A percentile compares a stretch with the other conserved stretches of the same genome.
Evolutionary conservation across 2,329 filamentous ascomycete species (phyloP).

Genomic region (Alternaria brassicae): DNA sequence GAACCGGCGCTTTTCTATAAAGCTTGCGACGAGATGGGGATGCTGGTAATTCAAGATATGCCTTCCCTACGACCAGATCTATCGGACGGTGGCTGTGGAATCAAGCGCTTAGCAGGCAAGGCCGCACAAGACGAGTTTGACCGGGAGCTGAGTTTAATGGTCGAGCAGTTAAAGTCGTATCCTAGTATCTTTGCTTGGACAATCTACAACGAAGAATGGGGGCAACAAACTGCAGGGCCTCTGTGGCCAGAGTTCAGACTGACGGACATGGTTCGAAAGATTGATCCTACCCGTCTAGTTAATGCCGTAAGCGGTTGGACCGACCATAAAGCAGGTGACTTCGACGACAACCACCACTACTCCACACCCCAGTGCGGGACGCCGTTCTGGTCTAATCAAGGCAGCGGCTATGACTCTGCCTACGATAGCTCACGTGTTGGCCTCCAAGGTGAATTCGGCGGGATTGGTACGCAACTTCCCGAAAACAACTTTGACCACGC

Average conservation of each 20-base stretch:
- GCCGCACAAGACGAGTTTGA: constrained; percentile 68
- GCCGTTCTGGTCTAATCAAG: constrained; percentile 67
- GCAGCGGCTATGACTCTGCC: constrained; percentile 61
- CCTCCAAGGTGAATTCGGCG: constrained; percentile 75
- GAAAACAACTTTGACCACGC: constrained; percentile 63
- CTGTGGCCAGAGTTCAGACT: constrained; percentile 65
- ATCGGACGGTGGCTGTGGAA: constrained; percentile 13
- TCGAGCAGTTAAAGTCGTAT: constrained; percentile 70
- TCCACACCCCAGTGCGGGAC: constrained; percentile 74
- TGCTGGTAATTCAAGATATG: constrained; percentile 77
- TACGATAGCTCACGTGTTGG: constrained; percentile 66
- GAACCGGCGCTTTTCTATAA: constrained; percentile 72
- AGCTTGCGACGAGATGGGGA: constrained; percentile 70
- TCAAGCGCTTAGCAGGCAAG: constrained; percentile 31
- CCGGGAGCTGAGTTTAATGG: constrained; percentile 66
- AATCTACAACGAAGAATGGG: constrained; percentile 78
- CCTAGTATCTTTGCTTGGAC: constrained; percentile 71
- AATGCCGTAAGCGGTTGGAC: constrained; percentile 70
- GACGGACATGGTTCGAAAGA: constrained; percentile 60
- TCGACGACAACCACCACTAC: constrained; percentile 73
- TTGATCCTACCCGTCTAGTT: constrained; percentile 71
- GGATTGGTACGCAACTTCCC: constrained; percentile 68
- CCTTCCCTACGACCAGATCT: constrained; percentile 59
- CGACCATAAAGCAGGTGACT: constrained; percentile 73
- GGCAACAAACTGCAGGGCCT: constrained; percentile 57